A percentile compares a stretch with the other conserved stretches of the same genome.
Conservation (phyloP, 2,329 filamentous ascomycete species). For the Phialophora tarda region DNA sequence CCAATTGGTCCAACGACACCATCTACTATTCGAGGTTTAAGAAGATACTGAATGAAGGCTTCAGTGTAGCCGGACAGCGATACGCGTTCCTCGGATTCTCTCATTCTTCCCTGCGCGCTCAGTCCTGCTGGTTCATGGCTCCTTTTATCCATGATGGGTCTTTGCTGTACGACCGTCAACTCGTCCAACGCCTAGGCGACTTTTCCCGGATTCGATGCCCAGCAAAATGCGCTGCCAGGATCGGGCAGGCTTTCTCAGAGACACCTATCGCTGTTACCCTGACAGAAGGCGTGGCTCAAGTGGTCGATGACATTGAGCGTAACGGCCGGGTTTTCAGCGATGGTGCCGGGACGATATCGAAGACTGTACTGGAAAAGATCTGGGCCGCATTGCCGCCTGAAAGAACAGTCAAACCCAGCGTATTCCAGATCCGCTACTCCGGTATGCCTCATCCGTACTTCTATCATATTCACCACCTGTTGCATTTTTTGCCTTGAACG, state of each 20-base stretch:
- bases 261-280: conserved; percentile 68
- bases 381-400: conserved; percentile 60
- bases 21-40: conserved; percentile 67
- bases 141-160: conserved; percentile 49
- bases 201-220: conserved; percentile 60
- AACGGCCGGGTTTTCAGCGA: conserved; percentile 72
- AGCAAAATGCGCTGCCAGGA: conserved; percentile 64
- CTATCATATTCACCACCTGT: neutral
- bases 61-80: conserved; percentile 66
- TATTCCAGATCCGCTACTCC: conserved; percentile 74
- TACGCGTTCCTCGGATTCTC: conserved; percentile 78
- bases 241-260: conserved; percentile 74
- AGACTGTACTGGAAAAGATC: conserved; percentile 58
- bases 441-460: conserved; percentile 49
- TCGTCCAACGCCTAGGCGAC: conserved; percentile 56
- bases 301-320: conserved; percentile 44
- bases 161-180: conserved; percentile 45
- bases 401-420: conserved; percentile 61
- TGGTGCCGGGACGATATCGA: conserved; percentile 76
- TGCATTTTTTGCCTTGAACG: neutral
- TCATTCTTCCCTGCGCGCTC: conserved; percentile 74
- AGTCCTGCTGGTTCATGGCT: conserved; percentile 71
- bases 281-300: conserved; percentile 36
- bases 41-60: conserved; percentile 61
- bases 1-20: conserved; percentile 53